These are phyloP conservation scores for Kwoniella botswanensis DNA, from an alignment of 768 basidiomycete genomes.

Conservation along the genomic window DNA sequence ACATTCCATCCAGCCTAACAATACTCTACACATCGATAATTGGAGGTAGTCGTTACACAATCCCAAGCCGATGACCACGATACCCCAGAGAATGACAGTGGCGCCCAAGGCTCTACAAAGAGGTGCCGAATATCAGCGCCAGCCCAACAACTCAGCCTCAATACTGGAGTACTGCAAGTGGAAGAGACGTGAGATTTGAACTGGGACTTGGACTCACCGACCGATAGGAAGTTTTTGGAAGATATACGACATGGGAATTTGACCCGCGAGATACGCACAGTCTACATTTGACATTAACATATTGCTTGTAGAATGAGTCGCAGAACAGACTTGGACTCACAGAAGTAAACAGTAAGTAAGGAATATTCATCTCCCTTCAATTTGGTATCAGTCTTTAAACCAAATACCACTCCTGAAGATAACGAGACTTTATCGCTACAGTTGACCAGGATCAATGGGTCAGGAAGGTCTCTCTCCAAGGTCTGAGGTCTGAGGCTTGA, in stretches of 20 bases:
- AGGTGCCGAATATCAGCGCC: not conserved
- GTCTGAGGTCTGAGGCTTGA: not conserved
- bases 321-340: slow-evolving; percentile 1
- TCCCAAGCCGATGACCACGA: slow-evolving; percentile 21
- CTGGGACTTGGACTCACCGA: not conserved
- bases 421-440: slow-evolving; percentile 34
- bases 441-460: too few relatives aligned
- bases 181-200: too few relatives aligned
- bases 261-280: slow-evolving; percentile 22
- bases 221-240: slow-evolving; percentile 30
- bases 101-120: slow-evolving; percentile 6
- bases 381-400: slow-evolving; percentile 25
- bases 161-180: too few relatives aligned
- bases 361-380: slow-evolving; percentile 25
- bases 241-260: slow-evolving; percentile 21
- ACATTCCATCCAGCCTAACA: slow-evolving; percentile 32
- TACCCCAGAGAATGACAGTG: slow-evolving; percentile 26
- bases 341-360: slow-evolving; percentile 24
- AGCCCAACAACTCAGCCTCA: too few relatives aligned
- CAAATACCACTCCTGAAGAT: slow-evolving; percentile 26
- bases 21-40: slow-evolving; percentile 18
- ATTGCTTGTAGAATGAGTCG: not conserved
- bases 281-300: not conserved
- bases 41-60: slow-evolving; percentile 25
- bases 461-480: too few relatives aligned